Evolutionary conservation across 306 rosid genomes (phyloP).

Genomic region (Corylus heterophylla): DNA sequence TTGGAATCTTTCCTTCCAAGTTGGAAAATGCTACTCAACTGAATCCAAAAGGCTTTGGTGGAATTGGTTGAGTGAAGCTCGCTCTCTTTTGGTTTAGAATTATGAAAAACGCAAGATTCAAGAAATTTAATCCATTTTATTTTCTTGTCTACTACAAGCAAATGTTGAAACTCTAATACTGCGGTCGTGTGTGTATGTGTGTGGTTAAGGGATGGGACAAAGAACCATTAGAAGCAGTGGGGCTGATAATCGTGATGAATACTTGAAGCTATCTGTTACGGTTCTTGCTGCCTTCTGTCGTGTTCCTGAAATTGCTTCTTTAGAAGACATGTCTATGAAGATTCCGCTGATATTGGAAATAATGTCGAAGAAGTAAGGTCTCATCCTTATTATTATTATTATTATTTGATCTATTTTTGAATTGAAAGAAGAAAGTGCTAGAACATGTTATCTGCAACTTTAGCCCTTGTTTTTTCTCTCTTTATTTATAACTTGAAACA

Average conservation of each 20-base stretch:
- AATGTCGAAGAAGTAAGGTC: slow-evolving; percentile 57
- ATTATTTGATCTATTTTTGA: background rate
- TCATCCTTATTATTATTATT: background rate
- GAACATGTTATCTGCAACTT: background rate
- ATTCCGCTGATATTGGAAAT: slow-evolving; percentile 67
- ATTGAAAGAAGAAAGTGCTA: background rate
- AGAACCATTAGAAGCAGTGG: slow-evolving; percentile 41
- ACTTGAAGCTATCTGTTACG: slow-evolving; percentile 69
- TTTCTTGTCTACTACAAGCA: background rate
- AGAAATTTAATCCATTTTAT: background rate
- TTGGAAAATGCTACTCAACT: background rate
- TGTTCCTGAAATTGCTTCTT: slow-evolving; percentile 76
- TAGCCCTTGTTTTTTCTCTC: background rate
- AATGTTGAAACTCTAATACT: background rate
- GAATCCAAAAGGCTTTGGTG: background rate
- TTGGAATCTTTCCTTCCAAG: background rate
- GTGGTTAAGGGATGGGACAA: slow-evolving; percentile 60
- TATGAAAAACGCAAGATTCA: background rate
- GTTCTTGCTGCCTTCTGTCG: slow-evolving; percentile 84
- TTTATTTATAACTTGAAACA: background rate
- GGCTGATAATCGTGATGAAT: slow-evolving; percentile 59
- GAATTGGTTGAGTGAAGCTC: background rate
- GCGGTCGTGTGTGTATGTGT: slow-evolving; percentile 3
- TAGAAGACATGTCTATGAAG: slow-evolving; percentile 62
- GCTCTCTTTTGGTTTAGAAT: background rate